Conservation (phyloP, 805 yeast genomes). For the Ogataea salicorniae region DNA sequence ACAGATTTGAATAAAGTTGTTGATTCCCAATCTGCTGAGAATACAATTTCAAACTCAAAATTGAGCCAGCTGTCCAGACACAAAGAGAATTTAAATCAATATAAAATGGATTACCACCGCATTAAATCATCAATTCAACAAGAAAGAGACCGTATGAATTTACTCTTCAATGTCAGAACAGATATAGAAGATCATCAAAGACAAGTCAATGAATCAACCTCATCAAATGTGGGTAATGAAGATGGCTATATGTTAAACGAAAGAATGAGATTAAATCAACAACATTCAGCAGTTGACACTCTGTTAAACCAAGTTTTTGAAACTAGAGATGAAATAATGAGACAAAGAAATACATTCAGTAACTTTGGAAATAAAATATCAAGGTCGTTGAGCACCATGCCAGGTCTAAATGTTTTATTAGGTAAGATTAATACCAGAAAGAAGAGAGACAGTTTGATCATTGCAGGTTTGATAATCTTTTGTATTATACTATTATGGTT, state of each 20-base stretch:
- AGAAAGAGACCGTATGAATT: conserved; percentile 70
- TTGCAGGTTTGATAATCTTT: conserved; percentile 65
- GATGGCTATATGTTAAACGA: conserved; percentile 67
- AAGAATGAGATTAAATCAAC: conserved; percentile 61
- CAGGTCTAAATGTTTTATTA: conserved; percentile 75
- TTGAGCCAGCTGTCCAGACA: conserved; percentile 80
- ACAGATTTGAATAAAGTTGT: conserved; percentile 46
- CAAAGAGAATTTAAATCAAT: conserved; percentile 68
- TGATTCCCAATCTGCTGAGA: conserved; percentile 34
- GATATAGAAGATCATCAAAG: conserved; percentile 69
- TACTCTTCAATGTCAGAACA: conserved; percentile 68
- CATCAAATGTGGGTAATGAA: conserved; percentile 15
- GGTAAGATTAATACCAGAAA: conserved; percentile 82
- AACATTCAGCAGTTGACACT: conserved; percentile 73
- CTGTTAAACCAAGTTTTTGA: conserved; percentile 81
- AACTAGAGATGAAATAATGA: conserved; percentile 76
- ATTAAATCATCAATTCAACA: conserved; percentile 42
- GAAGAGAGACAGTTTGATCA: conserved; percentile 80
- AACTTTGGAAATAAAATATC: conserved; percentile 61
- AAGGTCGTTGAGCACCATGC: conserved; percentile 60
- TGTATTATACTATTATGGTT: conserved; percentile 64
- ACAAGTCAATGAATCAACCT: conserved; percentile 30
- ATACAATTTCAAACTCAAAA: conserved; percentile 62
- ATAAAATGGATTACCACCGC: conserved; percentile 55
- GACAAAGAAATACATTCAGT: conserved; percentile 62